Conservation (phyloP, 1,139 yeast genomes). For the Candida neerlandica region DNA sequence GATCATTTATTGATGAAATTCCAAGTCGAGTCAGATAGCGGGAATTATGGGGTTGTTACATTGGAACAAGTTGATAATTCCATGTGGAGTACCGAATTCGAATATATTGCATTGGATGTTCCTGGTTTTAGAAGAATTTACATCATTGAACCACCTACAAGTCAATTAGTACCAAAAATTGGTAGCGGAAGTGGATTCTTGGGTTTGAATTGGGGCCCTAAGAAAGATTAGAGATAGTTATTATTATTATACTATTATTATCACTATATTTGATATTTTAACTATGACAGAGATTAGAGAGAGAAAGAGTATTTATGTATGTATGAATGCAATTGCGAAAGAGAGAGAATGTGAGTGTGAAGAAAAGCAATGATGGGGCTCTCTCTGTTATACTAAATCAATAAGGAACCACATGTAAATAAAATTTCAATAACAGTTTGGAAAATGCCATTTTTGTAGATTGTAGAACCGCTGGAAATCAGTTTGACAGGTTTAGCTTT, state of each 20-base stretch:
- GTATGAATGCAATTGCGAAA: not conserved
- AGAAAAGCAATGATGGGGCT: not conserved
- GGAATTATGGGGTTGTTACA: slow-evolving; percentile 64
- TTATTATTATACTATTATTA: not conserved
- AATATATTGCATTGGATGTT: slow-evolving; percentile 75
- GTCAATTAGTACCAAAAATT: slow-evolving; percentile 38
- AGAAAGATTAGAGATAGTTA: slow-evolving; percentile 40
- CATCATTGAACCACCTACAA: slow-evolving; percentile 61
- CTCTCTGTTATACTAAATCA: not conserved
- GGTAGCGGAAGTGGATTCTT: slow-evolving; percentile 56
- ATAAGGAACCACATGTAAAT: slow-evolving; percentile 6
- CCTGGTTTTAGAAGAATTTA: slow-evolving; percentile 70
- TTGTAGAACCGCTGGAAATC: slow-evolving; percentile 5
- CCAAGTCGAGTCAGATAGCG: slow-evolving; percentile 69
- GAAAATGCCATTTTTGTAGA: slow-evolving; percentile 1
- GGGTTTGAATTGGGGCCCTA: slow-evolving; percentile 87
- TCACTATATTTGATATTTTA: not conserved
- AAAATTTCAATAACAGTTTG: slow-evolving; percentile 4
- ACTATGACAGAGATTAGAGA: not conserved
- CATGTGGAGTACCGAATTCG: slow-evolving; percentile 69
- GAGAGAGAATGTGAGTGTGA: no score
- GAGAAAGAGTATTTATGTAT: not conserved
- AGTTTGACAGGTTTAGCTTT: not conserved
- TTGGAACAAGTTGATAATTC: slow-evolving; percentile 75
- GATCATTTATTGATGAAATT: slow-evolving; percentile 85